Evolutionary conservation across 2,329 filamentous ascomycete species (phyloP).

Genomic region (Pseudogymnoascus sp.): DNA sequence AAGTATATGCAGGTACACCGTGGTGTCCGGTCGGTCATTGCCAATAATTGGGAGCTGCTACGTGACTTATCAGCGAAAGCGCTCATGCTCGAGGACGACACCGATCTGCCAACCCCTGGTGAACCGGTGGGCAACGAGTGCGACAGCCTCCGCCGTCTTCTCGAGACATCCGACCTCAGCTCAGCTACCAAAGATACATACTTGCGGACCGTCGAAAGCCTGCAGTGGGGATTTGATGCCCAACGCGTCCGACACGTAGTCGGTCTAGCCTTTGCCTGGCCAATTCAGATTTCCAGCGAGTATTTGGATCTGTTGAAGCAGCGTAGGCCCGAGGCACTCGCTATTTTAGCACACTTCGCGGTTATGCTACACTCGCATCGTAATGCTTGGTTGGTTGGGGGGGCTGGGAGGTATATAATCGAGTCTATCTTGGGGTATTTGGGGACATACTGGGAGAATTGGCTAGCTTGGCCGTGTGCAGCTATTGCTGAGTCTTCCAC

Average conservation of each 20-base stretch:
- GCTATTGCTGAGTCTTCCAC: neutral
- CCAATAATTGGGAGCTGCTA: slow-evolving; percentile 17
- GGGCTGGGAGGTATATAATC: slow-evolving; percentile 22
- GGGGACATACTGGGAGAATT: slow-evolving; percentile 17
- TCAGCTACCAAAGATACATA: slow-evolving; percentile 13
- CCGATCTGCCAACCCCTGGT: neutral
- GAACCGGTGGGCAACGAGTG: slow-evolving; percentile 11
- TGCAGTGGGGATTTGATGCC: slow-evolving; percentile 19
- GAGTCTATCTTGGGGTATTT: slow-evolving; percentile 19
- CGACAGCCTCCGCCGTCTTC: slow-evolving; percentile 7
- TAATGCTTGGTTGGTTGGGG: slow-evolving; percentile 23
- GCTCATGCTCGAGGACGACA: slow-evolving; percentile 17
- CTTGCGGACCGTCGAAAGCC: slow-evolving; percentile 8
- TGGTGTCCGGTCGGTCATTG: slow-evolving; percentile 25
- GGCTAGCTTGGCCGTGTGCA: slow-evolving; percentile 11
- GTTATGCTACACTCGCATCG: slow-evolving; percentile 27
- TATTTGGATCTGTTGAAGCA: slow-evolving; percentile 28
- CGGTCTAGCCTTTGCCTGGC: slow-evolving; percentile 30
- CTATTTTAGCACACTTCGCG: slow-evolving; percentile 33
- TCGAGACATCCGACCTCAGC: slow-evolving; percentile 9
- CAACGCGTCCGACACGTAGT: neutral
- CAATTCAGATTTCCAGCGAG: slow-evolving; percentile 28
- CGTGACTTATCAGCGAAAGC: slow-evolving; percentile 22
- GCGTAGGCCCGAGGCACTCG: slow-evolving; percentile 30
- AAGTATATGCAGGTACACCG: slow-evolving; percentile 28